Evolutionary conservation across 805 yeast genomes (phyloP), one percentile per base, ranked within the genome.

Genomic region (Debaryomyces maramus): DNA sequence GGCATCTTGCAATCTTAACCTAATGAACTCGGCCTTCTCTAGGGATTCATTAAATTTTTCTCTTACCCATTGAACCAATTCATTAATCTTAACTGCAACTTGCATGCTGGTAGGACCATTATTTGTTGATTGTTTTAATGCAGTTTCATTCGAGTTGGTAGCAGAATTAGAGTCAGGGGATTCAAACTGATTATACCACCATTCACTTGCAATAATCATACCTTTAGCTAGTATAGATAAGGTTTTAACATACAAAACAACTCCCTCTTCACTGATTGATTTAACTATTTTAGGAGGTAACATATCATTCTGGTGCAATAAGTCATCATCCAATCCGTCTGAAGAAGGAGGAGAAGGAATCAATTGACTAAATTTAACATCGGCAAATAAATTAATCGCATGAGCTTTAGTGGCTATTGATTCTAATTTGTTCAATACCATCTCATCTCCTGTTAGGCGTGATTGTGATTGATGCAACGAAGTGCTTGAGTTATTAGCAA

Each of bases 1-100:
- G 1, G 79, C 78, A 34, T 76, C 82, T 41, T 73, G 74, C 24
- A 79, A 61, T 52, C 79, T 74, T 40, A 79, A 54, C 44, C 81
- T 80, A 27, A 87, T 75, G 52, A 77, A 81, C 53, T 91, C 97
- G 0, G 97, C 97, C 58, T 83, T 85, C 46, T 86, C 96, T 44
- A 91, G 73, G 41, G 88, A 80, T 54, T 89, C 96, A 61, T 93
- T 91, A 64, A 89, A 91, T 45, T 81, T 77, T 42, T 84, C 89
- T 43, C 98, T 75, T 6, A 88, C 82, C 96, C 97, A 89, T 63
- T 93, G 97, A 9, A 89, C 95, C 34, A 85, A 67, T 54, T 75
- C 80, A 56, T 83, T 83, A 51, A 85, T 63, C 43, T 74, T 71
- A 5, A 62, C 52, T 4, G 67, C 56, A 2, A 48, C 46, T 15